phyloP scores from a whole-genome alignment of 129 eudicot genomes.

The Solidago caesia region DNA sequence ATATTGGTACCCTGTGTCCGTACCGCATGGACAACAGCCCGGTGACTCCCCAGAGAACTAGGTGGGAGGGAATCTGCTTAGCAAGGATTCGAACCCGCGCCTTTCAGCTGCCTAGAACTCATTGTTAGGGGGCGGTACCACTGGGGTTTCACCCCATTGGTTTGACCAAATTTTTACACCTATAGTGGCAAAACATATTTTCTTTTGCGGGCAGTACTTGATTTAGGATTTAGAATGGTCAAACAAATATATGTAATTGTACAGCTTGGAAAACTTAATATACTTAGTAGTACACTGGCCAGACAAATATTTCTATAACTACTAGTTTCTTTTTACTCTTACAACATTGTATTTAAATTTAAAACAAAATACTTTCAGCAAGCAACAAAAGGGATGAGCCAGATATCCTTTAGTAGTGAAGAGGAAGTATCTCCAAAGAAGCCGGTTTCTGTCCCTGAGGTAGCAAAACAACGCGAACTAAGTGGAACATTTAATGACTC shows the following conservation, averaged over 20 bases:
- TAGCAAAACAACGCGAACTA: constrained; percentile 72
- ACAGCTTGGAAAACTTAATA: background rate
- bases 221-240: too few relatives aligned
- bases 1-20: too few relatives aligned
- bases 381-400: constrained; percentile 68
- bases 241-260: background rate
- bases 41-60: too few relatives aligned
- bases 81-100: too few relatives aligned
- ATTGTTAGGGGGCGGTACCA: too few relatives aligned
- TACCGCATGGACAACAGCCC: too few relatives aligned
- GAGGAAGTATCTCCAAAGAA: constrained; percentile 58
- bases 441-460: constrained; percentile 55
- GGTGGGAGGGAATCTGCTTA: too few relatives aligned
- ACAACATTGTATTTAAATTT: background rate
- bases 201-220: too few relatives aligned
- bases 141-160: too few relatives aligned
- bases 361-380: constrained; percentile 39
- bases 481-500: constrained; percentile 57
- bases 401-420: constrained; percentile 61
- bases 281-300: background rate
- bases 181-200: background rate
- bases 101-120: too few relatives aligned
- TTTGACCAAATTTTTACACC: too few relatives aligned
- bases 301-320: background rate
- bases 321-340: background rate